Evolutionary conservation across 2,329 filamentous ascomycete genomes (phyloP).

Genomic region (Pseudogymnoascus sp.): DNA sequence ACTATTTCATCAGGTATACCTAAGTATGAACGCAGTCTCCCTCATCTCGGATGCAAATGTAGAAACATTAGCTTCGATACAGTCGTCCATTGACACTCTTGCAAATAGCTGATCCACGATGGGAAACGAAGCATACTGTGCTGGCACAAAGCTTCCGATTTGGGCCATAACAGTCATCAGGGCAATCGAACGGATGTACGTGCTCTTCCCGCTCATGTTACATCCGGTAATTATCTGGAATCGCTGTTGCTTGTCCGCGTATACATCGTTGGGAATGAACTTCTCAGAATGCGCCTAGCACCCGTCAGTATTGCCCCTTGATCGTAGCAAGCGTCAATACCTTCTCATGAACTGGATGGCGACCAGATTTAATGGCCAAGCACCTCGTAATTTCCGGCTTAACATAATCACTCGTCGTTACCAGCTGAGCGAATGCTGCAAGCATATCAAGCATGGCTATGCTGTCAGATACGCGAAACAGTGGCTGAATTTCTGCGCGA

Average conservation of each 20-base stretch:
- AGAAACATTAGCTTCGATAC: constrained; percentile 82
- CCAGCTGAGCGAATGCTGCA: constrained; percentile 66
- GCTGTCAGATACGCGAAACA: constrained; percentile 82
- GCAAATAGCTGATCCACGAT: constrained; percentile 81
- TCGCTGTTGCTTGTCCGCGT: constrained; percentile 68
- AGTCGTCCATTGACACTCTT: constrained; percentile 79
- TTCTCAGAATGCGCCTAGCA: constrained; percentile 52
- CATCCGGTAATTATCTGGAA: constrained; percentile 94
- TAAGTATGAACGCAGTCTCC: constrained; percentile 87
- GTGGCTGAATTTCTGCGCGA: constrained; percentile 59
- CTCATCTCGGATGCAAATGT: constrained; percentile 94
- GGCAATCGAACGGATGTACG: constrained; percentile 81
- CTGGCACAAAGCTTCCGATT: constrained; percentile 84
- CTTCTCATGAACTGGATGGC: constrained; percentile 64
- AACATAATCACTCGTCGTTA: constrained; percentile 58
- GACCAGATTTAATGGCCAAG: constrained; percentile 58
- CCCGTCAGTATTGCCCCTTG: constrained; percentile 3
- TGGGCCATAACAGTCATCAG: constrained; percentile 90
- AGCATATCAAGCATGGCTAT: constrained; percentile 86
- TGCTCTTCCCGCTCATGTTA: constrained; percentile 98
- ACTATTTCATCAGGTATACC: constrained; percentile 30
- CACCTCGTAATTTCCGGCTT: constrained; percentile 57
- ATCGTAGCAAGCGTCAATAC: constrained; percentile 31
- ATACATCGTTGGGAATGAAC: constrained; percentile 87
- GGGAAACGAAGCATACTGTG: constrained; percentile 73